Percentiles rank a stretch among this genome's conserved stretches.
Evolutionary conservation across 2,329 filamentous ascomycete genomes (phyloP).

Genomic region (Alternaria ventricosa): DNA sequence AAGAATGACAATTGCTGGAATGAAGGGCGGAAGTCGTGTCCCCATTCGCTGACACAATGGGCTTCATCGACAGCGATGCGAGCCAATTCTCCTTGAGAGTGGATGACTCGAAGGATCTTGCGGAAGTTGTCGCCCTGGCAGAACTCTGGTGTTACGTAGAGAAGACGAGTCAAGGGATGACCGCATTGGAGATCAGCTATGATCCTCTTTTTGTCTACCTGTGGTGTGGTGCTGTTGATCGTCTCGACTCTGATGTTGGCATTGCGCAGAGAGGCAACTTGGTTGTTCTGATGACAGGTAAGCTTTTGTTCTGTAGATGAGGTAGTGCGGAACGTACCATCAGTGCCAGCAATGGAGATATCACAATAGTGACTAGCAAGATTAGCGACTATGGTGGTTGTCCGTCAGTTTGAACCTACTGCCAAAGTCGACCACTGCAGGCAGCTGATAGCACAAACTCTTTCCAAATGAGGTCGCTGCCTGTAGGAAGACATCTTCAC

Average conservation of each 20-base stretch:
- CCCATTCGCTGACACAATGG: slow-evolving; percentile 98
- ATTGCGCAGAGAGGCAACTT: slow-evolving; percentile 79
- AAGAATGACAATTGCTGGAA: slow-evolving; percentile 91
- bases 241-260: slow-evolving; percentile 81
- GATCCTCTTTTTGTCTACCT: slow-evolving; percentile 69
- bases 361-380: slow-evolving; percentile 78
- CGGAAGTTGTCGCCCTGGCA: slow-evolving; percentile 82
- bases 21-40: slow-evolving; percentile 92
- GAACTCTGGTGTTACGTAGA: slow-evolving; percentile 93
- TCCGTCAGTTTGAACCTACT: slow-evolving; percentile 62
- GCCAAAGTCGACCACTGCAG: slow-evolving; percentile 84
- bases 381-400: slow-evolving; percentile 14
- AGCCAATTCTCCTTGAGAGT: slow-evolving; percentile 83
- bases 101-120: slow-evolving; percentile 72
- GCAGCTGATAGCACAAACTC: slow-evolving; percentile 90
- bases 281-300: slow-evolving; percentile 72
- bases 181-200: slow-evolving; percentile 84
- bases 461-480: slow-evolving; percentile 92
- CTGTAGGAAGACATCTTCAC: slow-evolving; percentile 91
- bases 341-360: slow-evolving; percentile 85
- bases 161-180: slow-evolving; percentile 79
- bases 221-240: slow-evolving; percentile 82
- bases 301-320: slow-evolving; percentile 1
- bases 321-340: slow-evolving; percentile 67
- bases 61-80: slow-evolving; percentile 92